phyloP scores from a whole-genome alignment of 192 early-diverging fungal species.

The Gamsiella multidivaricata region DNA sequence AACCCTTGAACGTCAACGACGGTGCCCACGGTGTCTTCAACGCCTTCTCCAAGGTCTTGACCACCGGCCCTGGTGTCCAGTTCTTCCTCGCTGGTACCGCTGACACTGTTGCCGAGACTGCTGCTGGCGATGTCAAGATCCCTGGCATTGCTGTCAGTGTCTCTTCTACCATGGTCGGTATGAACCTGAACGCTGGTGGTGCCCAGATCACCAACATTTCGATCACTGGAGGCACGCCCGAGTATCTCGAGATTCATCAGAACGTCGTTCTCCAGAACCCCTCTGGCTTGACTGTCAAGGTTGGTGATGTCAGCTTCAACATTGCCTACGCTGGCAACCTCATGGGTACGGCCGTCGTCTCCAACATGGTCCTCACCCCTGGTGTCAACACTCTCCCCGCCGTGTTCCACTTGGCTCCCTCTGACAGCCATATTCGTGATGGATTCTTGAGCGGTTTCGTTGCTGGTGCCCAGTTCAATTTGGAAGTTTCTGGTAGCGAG shows the following conservation, averaged over 20 bases:
- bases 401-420: conserved; percentile 56
- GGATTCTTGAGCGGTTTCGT: conserved; percentile 59
- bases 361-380: conserved; percentile 57
- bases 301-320: conserved; percentile 58
- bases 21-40: conserved; percentile 58
- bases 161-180: conserved; percentile 58
- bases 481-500: conserved; percentile 53
- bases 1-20: conserved; percentile 55
- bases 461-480: conserved; percentile 41
- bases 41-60: conserved; percentile 62
- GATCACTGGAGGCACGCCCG: conserved; percentile 61
- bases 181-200: conserved; percentile 64
- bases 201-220: conserved; percentile 62
- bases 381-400: conserved; percentile 58
- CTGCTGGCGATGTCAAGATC: conserved; percentile 65
- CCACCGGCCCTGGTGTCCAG: conserved; percentile 53
- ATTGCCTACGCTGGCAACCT: conserved; percentile 35
- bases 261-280: conserved; percentile 61
- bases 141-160: conserved; percentile 64
- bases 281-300: conserved; percentile 62
- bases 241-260: conserved; percentile 56
- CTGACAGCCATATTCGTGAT: conserved; percentile 28
- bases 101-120: conserved; percentile 61
- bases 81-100: conserved; percentile 64
- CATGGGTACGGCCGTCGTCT: conserved; percentile 59